Base-by-base conservation (phyloP, 345 rosid species). In the Heritiera littoralis region DNA sequence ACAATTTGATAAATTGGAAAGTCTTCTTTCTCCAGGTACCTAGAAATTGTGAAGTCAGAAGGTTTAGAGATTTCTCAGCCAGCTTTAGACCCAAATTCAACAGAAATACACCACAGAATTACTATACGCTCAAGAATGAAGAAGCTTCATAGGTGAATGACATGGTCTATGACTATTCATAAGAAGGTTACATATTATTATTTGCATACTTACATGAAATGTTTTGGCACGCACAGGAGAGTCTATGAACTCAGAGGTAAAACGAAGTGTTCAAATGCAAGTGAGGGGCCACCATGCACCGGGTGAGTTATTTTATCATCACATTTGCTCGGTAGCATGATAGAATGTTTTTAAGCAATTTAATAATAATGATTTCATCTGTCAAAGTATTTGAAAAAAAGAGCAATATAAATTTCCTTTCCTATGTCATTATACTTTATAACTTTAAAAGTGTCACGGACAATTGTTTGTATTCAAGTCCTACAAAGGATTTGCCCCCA, bases 1-100 rank as follows among this genome's bases (percentile, higher is more conserved):
- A 35, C 69, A n/a, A 7, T 48, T 76, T 41, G 23, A 75, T 46
- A 63, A 48, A 66, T 60, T 45, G 63, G 72, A 1, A 63, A 2
- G n/a, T 51, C 20, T 78, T 28, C 65, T 3, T 23, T 74, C 35
- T 52, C 30, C 89, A 95, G 99, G 75, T 95, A 95, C 90, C 77
- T 95, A 80, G 45, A 78, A 66, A 89, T 95, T 80, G 92, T 92
- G 74, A 93, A 84, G 84, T 72, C 88, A 4, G 98, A 88, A 64
- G 96, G 97, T 46, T 80, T 95, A 60, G 97, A 95, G 91, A 93
- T 95, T 79, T 95, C 99, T 78, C 99, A 95, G 85, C 99, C 99
- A 13, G 99, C 99, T 43, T 81, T 95, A 79, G 92, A 91, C 69
- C 98, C 97, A 56, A 91, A 95, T 83, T 95, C 98, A 35, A 91